Percentiles rank a stretch among this genome's conserved stretches.
phyloP scores from a whole-genome alignment of 2,329 filamentous ascomycete genomes.

The Aspergillus calidoustus region DNA sequence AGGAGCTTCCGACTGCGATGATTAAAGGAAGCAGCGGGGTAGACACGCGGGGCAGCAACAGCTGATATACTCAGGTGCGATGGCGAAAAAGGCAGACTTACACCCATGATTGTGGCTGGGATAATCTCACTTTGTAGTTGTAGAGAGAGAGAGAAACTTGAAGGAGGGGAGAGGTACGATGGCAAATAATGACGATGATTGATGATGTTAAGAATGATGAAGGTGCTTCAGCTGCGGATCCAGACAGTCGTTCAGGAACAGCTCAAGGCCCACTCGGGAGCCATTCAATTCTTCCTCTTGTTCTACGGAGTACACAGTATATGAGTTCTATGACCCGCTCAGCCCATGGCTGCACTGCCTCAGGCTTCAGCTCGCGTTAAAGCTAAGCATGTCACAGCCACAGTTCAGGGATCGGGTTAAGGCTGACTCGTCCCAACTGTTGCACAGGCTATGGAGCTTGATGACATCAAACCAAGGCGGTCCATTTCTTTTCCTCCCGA shows the following conservation, averaged over 20 bases:
- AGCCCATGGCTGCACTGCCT: constrained; percentile 5
- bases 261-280: neutral
- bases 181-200: neutral
- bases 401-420: neutral
- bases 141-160: neutral
- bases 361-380: neutral
- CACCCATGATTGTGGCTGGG: constrained; percentile 9
- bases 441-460: neutral
- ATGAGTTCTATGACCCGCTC: neutral
- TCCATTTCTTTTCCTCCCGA: neutral
- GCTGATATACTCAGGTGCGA: neutral
- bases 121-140: neutral
- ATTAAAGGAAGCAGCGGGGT: constrained; percentile 6
- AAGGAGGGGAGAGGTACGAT: neutral
- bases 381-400: neutral
- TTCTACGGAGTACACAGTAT: neutral
- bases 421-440: neutral
- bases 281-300: neutral
- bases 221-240: constrained; percentile 1
- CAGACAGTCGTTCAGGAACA: neutral
- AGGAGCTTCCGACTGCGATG: neutral
- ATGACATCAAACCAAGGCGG: constrained; percentile 7
- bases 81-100: constrained; percentile 8
- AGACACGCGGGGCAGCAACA: constrained; percentile 5
- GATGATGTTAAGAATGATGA: neutral